phyloP scores from a whole-genome alignment of 768 basidiomycete genomes.

The Cubamyces lactineus region DNA sequence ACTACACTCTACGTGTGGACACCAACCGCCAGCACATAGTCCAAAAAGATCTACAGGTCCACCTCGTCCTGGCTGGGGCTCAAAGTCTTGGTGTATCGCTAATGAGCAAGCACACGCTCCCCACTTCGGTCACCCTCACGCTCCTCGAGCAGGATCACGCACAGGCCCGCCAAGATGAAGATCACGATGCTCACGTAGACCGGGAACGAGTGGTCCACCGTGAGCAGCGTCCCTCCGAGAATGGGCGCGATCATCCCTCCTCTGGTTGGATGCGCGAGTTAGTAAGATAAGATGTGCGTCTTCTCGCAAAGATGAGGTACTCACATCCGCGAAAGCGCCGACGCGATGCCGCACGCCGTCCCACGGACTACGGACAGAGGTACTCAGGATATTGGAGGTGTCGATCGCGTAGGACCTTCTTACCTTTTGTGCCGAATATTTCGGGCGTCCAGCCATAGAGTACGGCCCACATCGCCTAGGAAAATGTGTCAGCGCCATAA shows the following conservation, averaged over 20 bases:
- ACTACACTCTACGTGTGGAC: background rate
- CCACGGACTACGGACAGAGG: conserved; percentile 60
- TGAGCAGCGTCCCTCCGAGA: conserved; percentile 72
- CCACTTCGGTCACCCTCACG: conserved; percentile 43
- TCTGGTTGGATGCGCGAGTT: conserved; percentile 42
- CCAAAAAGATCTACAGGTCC: too few relatives aligned
- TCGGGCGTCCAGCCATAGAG: conserved; percentile 89
- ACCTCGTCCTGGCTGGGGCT: too few relatives aligned
- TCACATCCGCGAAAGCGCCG: conserved; percentile 82
- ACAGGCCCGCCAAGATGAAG: conserved; percentile 64
- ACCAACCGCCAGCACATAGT: background rate
- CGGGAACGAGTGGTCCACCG: conserved; percentile 68
- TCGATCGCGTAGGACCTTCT: conserved; percentile 10
- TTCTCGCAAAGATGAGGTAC: conserved; percentile 32
- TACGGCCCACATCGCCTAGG: conserved; percentile 84
- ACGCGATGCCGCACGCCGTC: conserved; percentile 87
- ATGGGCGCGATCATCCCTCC: conserved; percentile 90
- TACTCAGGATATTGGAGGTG: background rate
- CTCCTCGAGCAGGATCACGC: conserved; percentile 63
- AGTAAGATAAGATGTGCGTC: conserved; percentile 2
- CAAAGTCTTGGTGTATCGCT: too few relatives aligned
- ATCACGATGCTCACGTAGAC: conserved; percentile 74
- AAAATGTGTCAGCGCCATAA: background rate
- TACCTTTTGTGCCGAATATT: conserved; percentile 80
- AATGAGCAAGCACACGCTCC: conserved; percentile 26